A percentile compares a stretch with the other conserved stretches of the same genome.
phyloP scores from a whole-genome alignment of 768 basidiomycete species.

The Pisolithus tinctorius region DNA sequence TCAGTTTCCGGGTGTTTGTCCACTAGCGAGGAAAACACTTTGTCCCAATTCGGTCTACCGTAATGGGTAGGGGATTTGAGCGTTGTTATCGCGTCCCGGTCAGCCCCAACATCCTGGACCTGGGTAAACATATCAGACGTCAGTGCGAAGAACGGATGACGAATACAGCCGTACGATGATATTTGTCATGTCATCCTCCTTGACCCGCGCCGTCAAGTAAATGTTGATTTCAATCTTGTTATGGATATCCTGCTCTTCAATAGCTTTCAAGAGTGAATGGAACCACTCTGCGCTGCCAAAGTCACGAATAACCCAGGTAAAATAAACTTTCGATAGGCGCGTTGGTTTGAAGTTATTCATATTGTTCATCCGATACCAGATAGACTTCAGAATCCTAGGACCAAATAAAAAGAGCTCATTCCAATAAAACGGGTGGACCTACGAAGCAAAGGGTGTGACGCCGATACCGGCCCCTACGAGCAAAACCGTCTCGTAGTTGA shows the following conservation, averaged over 20 bases:
- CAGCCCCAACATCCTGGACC: conserved; percentile 88
- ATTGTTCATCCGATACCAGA: conserved; percentile 96
- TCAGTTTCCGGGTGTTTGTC: conserved; percentile 86
- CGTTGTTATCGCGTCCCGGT: conserved; percentile 86
- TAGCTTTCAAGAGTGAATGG: conserved; percentile 86
- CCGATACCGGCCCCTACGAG: conserved; percentile 95
- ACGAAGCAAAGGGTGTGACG: conserved; percentile 95
- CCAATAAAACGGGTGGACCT: conserved; percentile 25
- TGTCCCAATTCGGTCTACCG: conserved; percentile 83
- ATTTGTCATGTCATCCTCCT: conserved; percentile 91
- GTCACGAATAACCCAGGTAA: conserved; percentile 94
- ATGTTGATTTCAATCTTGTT: conserved; percentile 91
- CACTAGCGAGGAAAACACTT: conserved; percentile 62
- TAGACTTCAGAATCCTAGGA: conserved; percentile 75
- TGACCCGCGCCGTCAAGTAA: conserved; percentile 85
- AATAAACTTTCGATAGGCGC: conserved; percentile 85
- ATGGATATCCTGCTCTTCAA: conserved; percentile 86
- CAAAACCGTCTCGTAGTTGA: conserved; percentile 83
- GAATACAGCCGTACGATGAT: conserved; percentile 54
- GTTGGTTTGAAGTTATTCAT: conserved; percentile 69
- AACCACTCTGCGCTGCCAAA: conserved; percentile 90
- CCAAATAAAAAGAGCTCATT: conserved; percentile 1
- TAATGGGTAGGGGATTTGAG: conserved; percentile 90
- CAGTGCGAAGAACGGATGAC: conserved; percentile 1
- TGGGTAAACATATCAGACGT: conserved; percentile 15